Percentiles rank a stretch among this genome's conserved stretches.
Conservation (phyloP, 2,329 filamentous ascomycete species). For the Penicillium sp. region DNA sequence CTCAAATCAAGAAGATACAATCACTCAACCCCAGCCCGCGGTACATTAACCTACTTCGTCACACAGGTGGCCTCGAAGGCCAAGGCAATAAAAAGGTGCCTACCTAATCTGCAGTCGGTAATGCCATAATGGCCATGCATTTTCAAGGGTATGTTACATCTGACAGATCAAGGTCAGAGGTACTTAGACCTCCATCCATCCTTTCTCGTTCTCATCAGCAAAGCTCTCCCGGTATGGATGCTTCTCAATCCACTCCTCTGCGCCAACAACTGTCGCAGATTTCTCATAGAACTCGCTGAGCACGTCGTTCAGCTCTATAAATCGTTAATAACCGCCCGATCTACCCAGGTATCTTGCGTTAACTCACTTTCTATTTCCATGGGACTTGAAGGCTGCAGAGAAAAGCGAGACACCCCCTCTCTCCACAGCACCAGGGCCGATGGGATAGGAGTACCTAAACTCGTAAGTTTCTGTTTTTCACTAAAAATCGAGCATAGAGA, state of each 20-base stretch:
- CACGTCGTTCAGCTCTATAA: neutral
- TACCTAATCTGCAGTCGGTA: neutral
- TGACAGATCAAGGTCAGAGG: neutral
- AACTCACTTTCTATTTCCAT: slow-evolving; percentile 6
- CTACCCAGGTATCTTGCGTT: fast-evolving
- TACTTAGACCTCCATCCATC: slow-evolving; percentile 1
- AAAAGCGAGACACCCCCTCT: slow-evolving; percentile 4
- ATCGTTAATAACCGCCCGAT: neutral
- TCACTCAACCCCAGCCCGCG: neutral
- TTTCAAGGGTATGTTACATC: neutral
- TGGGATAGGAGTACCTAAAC: slow-evolving; percentile 2
- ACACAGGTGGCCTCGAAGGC: neutral
- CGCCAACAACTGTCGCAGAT: neutral
- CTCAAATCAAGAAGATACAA: neutral
- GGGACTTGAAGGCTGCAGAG: slow-evolving; percentile 4
- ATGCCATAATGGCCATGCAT: neutral
- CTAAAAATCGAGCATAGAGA: neutral
- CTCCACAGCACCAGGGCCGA: slow-evolving; percentile 4
- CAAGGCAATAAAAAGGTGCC: neutral
- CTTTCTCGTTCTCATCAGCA: slow-evolving; percentile 2
- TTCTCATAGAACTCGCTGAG: slow-evolving; percentile 8
- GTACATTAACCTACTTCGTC: neutral
- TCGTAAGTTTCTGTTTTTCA: neutral
- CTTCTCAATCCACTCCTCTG: slow-evolving; percentile 8
- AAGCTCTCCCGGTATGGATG: slow-evolving; percentile 5